These are phyloP conservation scores for Amanita jacksonii DNA, from an alignment of 768 basidiomycete genomes.

Conservation along the genomic window DNA sequence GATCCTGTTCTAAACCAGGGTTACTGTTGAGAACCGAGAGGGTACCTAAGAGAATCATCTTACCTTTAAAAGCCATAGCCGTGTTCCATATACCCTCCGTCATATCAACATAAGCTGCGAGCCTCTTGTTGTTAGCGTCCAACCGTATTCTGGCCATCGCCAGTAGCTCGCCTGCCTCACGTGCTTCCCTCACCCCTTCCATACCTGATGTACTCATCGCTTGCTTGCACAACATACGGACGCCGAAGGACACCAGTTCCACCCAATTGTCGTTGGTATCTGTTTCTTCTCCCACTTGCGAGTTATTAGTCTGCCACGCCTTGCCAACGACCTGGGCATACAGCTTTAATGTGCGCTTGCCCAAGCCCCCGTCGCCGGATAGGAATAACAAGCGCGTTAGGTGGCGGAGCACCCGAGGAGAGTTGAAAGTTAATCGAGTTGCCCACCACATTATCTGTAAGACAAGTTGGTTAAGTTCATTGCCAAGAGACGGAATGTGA, in stretches of 20 bases:
- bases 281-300: slow-evolving; percentile 31
- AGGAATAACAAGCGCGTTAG: slow-evolving; percentile 67
- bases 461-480: not conserved
- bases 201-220: slow-evolving; percentile 16
- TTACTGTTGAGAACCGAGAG: not conserved
- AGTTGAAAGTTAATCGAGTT: slow-evolving; percentile 89
- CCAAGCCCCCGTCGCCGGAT: slow-evolving; percentile 48
- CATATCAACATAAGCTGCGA: slow-evolving; percentile 50
- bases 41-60: slow-evolving; percentile 11
- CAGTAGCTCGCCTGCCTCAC: slow-evolving; percentile 53
- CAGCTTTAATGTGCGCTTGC: slow-evolving; percentile 65
- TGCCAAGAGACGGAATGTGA: slow-evolving; percentile 1
- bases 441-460: slow-evolving; percentile 86
- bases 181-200: slow-evolving; percentile 44
- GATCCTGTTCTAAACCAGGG: slow-evolving; percentile 47
- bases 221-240: slow-evolving; percentile 62
- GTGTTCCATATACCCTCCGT: slow-evolving; percentile 70
- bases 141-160: slow-evolving; percentile 51
- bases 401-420: slow-evolving; percentile 75
- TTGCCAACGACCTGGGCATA: slow-evolving; percentile 84
- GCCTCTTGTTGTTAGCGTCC: slow-evolving; percentile 34
- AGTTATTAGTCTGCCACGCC: slow-evolving; percentile 53
- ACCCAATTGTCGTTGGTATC: slow-evolving; percentile 72
- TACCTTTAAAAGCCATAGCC: slow-evolving; percentile 63
- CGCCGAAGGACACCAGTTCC: slow-evolving; percentile 66